Base-by-base conservation (phyloP, 495 filamentous ascomycete species). In the Tuber aestivum region DNA sequence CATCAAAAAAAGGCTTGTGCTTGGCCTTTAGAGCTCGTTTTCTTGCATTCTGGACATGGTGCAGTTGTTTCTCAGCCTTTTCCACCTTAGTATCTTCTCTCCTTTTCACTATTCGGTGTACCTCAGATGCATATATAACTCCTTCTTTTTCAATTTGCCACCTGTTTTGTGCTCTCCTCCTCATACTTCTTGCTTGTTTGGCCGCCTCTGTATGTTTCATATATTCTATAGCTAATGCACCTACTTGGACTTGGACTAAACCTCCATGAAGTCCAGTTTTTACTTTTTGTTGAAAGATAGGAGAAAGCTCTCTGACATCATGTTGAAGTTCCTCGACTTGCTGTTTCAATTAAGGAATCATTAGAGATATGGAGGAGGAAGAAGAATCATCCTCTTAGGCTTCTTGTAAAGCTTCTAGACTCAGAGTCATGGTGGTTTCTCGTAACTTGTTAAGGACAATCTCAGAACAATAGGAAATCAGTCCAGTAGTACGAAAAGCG, bases 61-160 rank as follows among this genome's bases (percentile, higher is more conserved):
- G 14, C 16, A 65, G 10, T 10, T 27, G 27, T 40, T 44, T 1
- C 35, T 73, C 45, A 21, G 32, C 45, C 3, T 73, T 73, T 35
- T 73, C 48, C 3, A 69, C 72, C 65, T 73, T 21, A 14, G 35
- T 23, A 27, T 73, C 72, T n/a, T 73, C 45, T n/a, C 72, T 73
- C n/a, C 18, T 44, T 56, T 73, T 38, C 7, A 73, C 41, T 7
- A 73, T 73, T 50, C n/a, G 7, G 1, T 7, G 2, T 21, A 21
- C 45, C 45, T 50, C 21, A 23, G 21, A 50, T 20, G 20, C 44
- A 21, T 48, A 48, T 21, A 48, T 1, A 3, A 48, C 44, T 48
- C 44, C 20, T 21, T 1, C 20, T 23, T n/a, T 50, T n/a, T 23
- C 20, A 0, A 50, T 10, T 7, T 50, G 21, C 45, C 21, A 0